phyloP scores from a whole-genome alignment of 164 flowering plant genomes.

The Macadamia tetraphylla region DNA sequence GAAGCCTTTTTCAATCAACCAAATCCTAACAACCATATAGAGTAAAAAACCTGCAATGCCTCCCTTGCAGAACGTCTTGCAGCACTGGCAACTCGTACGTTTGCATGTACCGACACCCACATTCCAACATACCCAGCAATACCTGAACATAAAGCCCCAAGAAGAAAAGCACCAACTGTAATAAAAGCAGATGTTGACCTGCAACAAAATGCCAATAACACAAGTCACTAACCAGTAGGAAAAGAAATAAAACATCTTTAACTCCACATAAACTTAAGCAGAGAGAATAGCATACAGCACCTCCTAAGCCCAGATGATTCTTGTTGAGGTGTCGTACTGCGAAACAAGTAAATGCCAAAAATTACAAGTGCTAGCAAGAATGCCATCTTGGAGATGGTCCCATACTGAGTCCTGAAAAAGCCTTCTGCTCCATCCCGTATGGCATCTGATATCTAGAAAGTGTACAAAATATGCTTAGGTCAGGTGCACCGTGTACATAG shows the following conservation, averaged over 20 bases:
- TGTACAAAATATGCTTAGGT: constrained; percentile 20
- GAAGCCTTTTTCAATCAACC: neutral
- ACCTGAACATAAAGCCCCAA: constrained; percentile 97
- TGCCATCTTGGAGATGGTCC: constrained; percentile 97
- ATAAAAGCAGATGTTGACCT: constrained; percentile 84
- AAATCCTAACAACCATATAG: constrained; percentile 2
- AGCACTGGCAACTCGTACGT: constrained; percentile 98
- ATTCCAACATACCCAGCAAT: constrained; percentile 97
- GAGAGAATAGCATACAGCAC: constrained; percentile 23
- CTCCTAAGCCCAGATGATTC: constrained; percentile 88
- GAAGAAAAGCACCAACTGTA: constrained; percentile 89
- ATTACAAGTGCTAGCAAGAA: constrained; percentile 67
- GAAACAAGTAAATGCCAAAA: constrained; percentile 73
- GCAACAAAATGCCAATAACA: constrained; percentile 23
- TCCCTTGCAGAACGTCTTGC: constrained; percentile 97
- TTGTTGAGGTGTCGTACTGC: constrained; percentile 81
- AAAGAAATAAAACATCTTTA: neutral
- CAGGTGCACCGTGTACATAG: neutral
- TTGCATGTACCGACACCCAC: constrained; percentile 99
- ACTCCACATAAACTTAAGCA: neutral
- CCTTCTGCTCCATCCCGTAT: constrained; percentile 99
- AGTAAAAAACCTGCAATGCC: constrained; percentile 78
- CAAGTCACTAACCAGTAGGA: too few relatives aligned
- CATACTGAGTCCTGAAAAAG: constrained; percentile 92
- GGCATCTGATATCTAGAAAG: constrained; percentile 87